Percentiles rank a stretch among this genome's conserved stretches.
These are phyloP conservation scores for Xylaria polymorpha DNA, from an alignment of 2,329 filamentous ascomycete genomes.

Conservation along the genomic window DNA sequence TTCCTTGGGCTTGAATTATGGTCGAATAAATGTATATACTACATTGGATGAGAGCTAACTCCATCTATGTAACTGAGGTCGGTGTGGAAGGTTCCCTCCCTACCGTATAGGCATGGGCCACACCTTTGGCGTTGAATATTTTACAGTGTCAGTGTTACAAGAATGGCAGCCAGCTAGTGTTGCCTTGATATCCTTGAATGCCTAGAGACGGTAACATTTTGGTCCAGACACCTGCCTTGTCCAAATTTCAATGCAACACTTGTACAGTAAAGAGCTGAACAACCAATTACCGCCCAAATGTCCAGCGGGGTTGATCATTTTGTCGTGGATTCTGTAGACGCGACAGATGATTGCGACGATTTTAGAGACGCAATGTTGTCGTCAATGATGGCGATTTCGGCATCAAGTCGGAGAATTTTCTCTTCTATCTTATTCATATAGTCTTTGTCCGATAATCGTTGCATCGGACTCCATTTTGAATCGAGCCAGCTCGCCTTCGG, in stretches of 20 bases:
- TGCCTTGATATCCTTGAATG: neutral
- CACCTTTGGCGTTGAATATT: neutral
- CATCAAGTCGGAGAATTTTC: slow-evolving; percentile 76
- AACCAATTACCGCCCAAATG: neutral
- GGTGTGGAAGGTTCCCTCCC: slow-evolving; percentile 1
- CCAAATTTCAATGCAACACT: neutral
- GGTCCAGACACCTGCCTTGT: neutral
- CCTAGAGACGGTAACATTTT: neutral
- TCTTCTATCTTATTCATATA: slow-evolving; percentile 77
- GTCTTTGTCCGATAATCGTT: slow-evolving; percentile 74
- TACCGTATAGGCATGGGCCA: neutral
- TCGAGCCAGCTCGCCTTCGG: slow-evolving; percentile 56
- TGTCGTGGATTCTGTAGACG: slow-evolving; percentile 23
- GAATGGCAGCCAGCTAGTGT: no score
- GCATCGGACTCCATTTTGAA: slow-evolving; percentile 79
- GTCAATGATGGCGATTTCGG: slow-evolving; percentile 82
- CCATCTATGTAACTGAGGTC: neutral
- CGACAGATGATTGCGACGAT: slow-evolving; percentile 26
- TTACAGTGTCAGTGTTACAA: neutral
- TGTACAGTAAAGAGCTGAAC: neutral
- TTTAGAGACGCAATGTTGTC: slow-evolving; percentile 71
- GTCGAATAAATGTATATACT: neutral
- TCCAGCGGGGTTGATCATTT: slow-evolving; percentile 16
- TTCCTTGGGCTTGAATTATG: no score
- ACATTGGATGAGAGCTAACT: neutral